These are phyloP conservation scores for Selenicereus undatus DNA, from an alignment of 148 eudicot species.

Conservation along the genomic window DNA sequence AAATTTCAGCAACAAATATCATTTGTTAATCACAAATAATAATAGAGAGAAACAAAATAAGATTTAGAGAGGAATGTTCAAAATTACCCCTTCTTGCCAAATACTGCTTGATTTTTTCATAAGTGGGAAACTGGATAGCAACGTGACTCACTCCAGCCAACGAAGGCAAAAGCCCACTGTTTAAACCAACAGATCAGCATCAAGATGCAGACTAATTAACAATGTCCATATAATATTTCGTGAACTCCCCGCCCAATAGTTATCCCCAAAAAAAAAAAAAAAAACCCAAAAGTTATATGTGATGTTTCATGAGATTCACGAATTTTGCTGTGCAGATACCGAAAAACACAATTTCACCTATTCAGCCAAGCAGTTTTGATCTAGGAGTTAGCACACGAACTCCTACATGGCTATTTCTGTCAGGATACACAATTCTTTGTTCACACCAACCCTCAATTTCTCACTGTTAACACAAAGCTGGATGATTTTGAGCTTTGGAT, in stretches of 20 bases:
- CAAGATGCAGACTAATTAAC: neutral
- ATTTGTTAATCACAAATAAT: neutral
- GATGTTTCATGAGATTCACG: neutral
- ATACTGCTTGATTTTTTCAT: constrained; percentile 76
- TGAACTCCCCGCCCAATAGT: too few species aligned
- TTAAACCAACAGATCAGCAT: constrained; percentile 23
- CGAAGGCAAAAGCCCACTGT: constrained; percentile 94
- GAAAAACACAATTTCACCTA: neutral
- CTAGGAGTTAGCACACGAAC: neutral
- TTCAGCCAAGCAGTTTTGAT: neutral
- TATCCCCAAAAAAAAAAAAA: too few species aligned
- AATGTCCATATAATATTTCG: neutral
- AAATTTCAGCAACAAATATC: constrained; percentile 10
- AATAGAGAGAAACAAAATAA: neutral
- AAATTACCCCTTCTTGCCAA: constrained; percentile 64
- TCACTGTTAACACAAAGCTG: neutral
- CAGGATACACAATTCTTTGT: neutral
- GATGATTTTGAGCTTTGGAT: neutral
- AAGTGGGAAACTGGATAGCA: constrained; percentile 88
- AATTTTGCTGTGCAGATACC: neutral
- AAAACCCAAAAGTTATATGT: neutral
- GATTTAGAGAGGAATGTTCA: constrained; percentile 7
- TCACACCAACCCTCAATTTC: neutral
- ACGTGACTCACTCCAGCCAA: constrained; percentile 88
- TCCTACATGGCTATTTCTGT: neutral